Evolutionary conservation across 495 filamentous ascomycete genomes (phyloP).

Genomic region (Podospora tetraspora): DNA sequence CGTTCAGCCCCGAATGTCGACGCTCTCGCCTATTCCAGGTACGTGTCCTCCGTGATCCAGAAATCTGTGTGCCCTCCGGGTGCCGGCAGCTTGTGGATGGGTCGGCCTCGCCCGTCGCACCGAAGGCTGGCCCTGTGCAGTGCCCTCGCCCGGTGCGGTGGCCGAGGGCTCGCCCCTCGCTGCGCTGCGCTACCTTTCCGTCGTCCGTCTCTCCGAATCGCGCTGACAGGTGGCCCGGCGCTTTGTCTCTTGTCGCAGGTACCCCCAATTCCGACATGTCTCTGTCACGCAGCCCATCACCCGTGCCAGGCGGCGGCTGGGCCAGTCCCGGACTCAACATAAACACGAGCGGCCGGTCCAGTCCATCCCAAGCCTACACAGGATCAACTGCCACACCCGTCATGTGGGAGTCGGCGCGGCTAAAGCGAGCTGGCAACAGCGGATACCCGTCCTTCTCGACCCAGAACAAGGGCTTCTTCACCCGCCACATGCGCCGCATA

Average conservation of each 20-base stretch:
- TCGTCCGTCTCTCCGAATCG: neutral
- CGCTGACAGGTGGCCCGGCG: conserved; percentile 14
- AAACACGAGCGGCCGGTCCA: conserved; percentile 60
- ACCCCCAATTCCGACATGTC: conserved; percentile 61
- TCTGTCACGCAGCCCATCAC: conserved; percentile 77
- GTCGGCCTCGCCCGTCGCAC: neutral
- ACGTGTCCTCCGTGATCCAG: conserved; percentile 20
- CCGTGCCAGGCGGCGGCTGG: conserved; percentile 77
- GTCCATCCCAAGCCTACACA: conserved; percentile 50
- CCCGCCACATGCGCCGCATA: conserved; percentile 67
- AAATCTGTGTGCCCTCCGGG: conserved; percentile 18
- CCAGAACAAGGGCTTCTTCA: conserved; percentile 73
- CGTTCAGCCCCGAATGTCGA: conserved; percentile 36
- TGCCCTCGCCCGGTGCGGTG: neutral
- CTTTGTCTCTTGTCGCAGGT: conserved; percentile 26
- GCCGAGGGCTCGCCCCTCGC: neutral
- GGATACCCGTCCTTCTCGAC: conserved; percentile 79
- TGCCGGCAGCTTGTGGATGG: conserved; percentile 7
- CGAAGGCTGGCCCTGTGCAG: neutral
- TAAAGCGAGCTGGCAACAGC: conserved; percentile 58
- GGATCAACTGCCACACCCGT: conserved; percentile 52
- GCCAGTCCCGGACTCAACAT: conserved; percentile 74
- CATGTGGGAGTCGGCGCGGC: conserved; percentile 80
- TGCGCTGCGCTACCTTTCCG: neutral
- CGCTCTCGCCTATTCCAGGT: conserved; percentile 41